Evolutionary conservation across 768 basidiomycete species (phyloP).

Genomic region (Boletus reticuloceps): DNA sequence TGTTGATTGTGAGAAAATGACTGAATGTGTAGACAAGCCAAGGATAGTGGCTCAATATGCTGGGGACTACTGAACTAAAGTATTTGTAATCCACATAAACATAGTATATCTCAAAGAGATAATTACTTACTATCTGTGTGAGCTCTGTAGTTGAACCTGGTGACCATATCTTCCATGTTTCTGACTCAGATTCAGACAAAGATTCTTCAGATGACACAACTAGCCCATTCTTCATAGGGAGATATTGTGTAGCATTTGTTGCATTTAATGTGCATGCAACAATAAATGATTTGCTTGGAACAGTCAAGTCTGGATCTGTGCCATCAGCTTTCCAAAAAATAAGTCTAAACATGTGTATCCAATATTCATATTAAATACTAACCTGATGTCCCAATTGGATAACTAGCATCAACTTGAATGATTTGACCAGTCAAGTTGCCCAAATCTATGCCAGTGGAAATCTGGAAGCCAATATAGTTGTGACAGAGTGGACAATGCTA

Average conservation of each 20-base stretch:
- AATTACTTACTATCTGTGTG: not conserved
- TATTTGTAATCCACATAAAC: not conserved
- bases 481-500: not conserved
- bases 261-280: constrained; percentile 5
- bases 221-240: constrained; percentile 2
- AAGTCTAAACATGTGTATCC: not conserved
- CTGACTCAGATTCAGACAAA: not conserved
- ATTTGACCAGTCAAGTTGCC: not conserved
- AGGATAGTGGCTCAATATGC: no score
- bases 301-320: not conserved
- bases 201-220: not conserved
- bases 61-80: not conserved
- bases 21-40: not conserved
- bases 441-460: not conserved
- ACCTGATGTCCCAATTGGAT: not conserved
- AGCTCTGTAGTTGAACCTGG: not conserved
- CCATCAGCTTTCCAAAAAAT: not conserved
- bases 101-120: not conserved
- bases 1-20: not conserved
- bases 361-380: not conserved
- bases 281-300: not conserved
- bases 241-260: not conserved
- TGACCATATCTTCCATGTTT: constrained; percentile 5
- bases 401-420: not conserved
- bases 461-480: not conserved